Evolutionary conservation across 129 eudicot species (phyloP).

Genomic region (Calendula officinalis): DNA sequence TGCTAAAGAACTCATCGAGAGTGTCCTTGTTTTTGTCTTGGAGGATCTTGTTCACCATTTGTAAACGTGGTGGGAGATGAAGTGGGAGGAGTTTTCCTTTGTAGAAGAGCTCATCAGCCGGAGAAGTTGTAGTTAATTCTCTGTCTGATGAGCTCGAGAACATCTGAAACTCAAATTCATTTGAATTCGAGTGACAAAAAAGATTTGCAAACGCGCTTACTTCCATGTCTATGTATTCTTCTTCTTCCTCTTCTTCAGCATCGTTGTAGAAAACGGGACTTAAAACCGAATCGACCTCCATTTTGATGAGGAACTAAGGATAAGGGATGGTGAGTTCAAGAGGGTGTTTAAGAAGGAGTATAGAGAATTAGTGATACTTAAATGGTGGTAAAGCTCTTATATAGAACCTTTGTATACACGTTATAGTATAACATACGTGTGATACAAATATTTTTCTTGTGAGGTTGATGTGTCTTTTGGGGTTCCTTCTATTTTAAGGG

Average conservation of each 20-base stretch:
- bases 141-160: constrained; percentile 63
- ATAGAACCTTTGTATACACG: constrained; percentile 17
- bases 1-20: constrained; percentile 52
- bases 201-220: constrained; percentile 38
- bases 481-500: constrained; percentile 8
- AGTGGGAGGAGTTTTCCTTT: constrained; percentile 96
- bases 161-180: constrained; percentile 85
- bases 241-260: constrained; percentile 23
- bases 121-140: constrained; percentile 63
- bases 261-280: constrained; percentile 22
- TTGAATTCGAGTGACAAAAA: constrained; percentile 35
- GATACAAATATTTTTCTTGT: constrained; percentile 12
- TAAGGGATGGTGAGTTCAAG: constrained; percentile 26
- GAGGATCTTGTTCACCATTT: constrained; percentile 72
- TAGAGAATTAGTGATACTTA: constrained; percentile 23
- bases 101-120: constrained; percentile 92
- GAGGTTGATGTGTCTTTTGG: constrained; percentile 9
- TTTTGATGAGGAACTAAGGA: constrained; percentile 13
- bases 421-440: not conserved
- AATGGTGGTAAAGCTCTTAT: constrained; percentile 24
- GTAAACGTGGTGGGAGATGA: constrained; percentile 72
- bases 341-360: constrained; percentile 19
- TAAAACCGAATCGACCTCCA: constrained; percentile 28
- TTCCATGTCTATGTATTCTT: constrained; percentile 89
- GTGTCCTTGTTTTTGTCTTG: constrained; percentile 38